Conservation (phyloP, 2,329 filamentous ascomycete species). For the Cryphonectria carpinicola region DNA sequence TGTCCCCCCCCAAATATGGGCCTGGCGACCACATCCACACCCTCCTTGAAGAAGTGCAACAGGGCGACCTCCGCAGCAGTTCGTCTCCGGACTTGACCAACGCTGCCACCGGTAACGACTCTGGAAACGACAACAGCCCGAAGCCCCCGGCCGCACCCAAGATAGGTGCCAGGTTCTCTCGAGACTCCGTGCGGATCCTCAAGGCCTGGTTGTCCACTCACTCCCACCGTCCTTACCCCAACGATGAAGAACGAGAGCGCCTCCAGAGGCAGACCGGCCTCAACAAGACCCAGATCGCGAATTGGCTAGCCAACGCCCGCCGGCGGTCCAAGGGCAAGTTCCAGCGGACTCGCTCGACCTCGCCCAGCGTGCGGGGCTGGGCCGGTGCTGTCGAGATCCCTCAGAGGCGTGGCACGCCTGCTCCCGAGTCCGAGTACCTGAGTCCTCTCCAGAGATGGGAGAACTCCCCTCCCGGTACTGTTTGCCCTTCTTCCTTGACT, state of each 20-base stretch:
- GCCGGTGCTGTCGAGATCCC: conserved; percentile 76
- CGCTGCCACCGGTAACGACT: conserved; percentile 31
- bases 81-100: conserved; percentile 36
- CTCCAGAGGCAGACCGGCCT: conserved; percentile 80
- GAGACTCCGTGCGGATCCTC: conserved; percentile 77
- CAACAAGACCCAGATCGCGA: conserved; percentile 81
- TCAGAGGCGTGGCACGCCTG: conserved; percentile 58
- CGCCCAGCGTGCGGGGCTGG: conserved; percentile 66
- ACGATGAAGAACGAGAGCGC: conserved; percentile 81
- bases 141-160: conserved; percentile 52
- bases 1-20: conserved; percentile 53
- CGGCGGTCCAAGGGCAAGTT: conserved; percentile 72
- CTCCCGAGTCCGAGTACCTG: conserved; percentile 52
- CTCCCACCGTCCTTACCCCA: conserved; percentile 83
- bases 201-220: conserved; percentile 86
- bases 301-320: conserved; percentile 90
- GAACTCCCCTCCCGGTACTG: conserved; percentile 53
- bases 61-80: conserved; percentile 26
- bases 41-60: conserved; percentile 43
- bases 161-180: conserved; percentile 75
- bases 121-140: conserved; percentile 30
- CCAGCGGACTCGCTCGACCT: conserved; percentile 67
- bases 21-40: conserved; percentile 46
- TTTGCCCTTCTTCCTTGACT: neutral
- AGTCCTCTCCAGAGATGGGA: conserved; percentile 63